Evolutionary conservation across 768 basidiomycete genomes (phyloP).

Genomic region (Termitomyces sp.): DNA sequence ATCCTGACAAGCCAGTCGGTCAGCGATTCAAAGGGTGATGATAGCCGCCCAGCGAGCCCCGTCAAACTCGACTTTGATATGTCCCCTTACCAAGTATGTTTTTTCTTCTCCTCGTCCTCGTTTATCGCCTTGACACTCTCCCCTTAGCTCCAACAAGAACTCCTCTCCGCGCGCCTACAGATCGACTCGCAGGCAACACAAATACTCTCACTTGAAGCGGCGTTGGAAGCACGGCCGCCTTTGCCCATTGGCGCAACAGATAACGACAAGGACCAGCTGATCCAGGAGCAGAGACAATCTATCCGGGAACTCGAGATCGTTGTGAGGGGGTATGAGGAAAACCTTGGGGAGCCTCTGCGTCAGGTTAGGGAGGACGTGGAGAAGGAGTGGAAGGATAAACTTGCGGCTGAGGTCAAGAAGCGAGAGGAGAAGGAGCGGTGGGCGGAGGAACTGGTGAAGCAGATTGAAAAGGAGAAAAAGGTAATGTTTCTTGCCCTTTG

Average conservation of each 20-base stretch:
- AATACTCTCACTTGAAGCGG: slow-evolving; percentile 78
- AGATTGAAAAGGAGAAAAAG: slow-evolving; percentile 79
- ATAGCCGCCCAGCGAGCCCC: slow-evolving; percentile 78
- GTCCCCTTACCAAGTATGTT: slow-evolving; percentile 74
- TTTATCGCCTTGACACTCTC: not conserved
- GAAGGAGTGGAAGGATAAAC: slow-evolving; percentile 60
- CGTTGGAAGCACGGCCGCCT: slow-evolving; percentile 67
- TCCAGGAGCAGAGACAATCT: slow-evolving; percentile 68
- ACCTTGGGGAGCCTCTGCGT: slow-evolving; percentile 63
- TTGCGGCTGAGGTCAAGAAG: slow-evolving; percentile 54
- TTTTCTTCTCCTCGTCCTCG: not conserved
- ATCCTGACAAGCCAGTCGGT: slow-evolving; percentile 86
- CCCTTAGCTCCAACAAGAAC: slow-evolving; percentile 78
- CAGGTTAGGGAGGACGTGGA: slow-evolving; percentile 72
- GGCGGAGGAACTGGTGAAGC: slow-evolving; percentile 70
- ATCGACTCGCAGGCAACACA: slow-evolving; percentile 80
- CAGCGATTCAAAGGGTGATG: slow-evolving; percentile 61
- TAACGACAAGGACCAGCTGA: slow-evolving; percentile 71
- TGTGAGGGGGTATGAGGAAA: slow-evolving; percentile 69
- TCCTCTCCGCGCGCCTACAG: slow-evolving; percentile 72
- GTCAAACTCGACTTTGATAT: slow-evolving; percentile 88
- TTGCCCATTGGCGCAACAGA: slow-evolving; percentile 63
- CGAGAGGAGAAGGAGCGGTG: slow-evolving; percentile 71
- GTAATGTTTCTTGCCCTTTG: slow-evolving; percentile 24
- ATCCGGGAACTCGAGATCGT: slow-evolving; percentile 77